Percentiles rank a stretch among this genome's conserved stretches.
phyloP scores from a whole-genome alignment of 768 basidiomycete genomes.

The Rhodotorula toruloides region DNA sequence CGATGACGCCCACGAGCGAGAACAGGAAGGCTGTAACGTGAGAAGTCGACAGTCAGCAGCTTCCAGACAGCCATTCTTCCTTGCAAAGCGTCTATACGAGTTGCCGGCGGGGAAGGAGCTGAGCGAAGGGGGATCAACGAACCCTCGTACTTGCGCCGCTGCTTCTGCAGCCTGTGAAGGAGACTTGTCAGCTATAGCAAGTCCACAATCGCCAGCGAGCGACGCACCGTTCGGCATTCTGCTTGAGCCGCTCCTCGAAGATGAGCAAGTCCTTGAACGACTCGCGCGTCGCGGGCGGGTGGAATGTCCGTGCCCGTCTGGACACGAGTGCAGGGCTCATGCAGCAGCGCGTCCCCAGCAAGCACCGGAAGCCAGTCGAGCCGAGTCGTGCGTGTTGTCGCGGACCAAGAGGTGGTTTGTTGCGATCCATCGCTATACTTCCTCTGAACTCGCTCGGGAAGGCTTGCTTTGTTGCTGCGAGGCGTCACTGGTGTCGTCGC shows the following conservation, averaged over 20 bases:
- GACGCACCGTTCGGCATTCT: slow-evolving; percentile 60
- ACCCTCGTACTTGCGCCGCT: slow-evolving; percentile 42
- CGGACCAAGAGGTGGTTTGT: too few species aligned
- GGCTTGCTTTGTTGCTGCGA: too few species aligned
- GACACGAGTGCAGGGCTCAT: neutral
- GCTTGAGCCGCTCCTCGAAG: slow-evolving; percentile 95
- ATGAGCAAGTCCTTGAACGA: slow-evolving; percentile 73
- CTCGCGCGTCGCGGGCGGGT: slow-evolving; percentile 23
- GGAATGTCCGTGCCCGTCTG: slow-evolving; percentile 7
- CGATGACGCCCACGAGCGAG: slow-evolving; percentile 40
- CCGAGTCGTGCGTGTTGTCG: too few species aligned
- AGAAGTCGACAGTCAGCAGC: too few species aligned
- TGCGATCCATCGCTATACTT: too few species aligned
- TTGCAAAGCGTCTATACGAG: neutral
- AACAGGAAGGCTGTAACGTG: slow-evolving; percentile 41
- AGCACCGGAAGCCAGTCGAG: too few species aligned
- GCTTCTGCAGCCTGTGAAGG: slow-evolving; percentile 24
- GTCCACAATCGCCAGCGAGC: too few species aligned
- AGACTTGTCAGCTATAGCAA: too few species aligned
- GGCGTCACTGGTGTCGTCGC: too few species aligned
- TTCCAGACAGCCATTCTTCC: neutral
- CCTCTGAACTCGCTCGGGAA: too few species aligned
- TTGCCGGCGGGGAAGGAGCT: neutral
- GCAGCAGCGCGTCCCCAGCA: too few species aligned
- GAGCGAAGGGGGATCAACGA: neutral